Evolutionary conservation across 2,329 filamentous ascomycete species (phyloP).

Genomic region (Ceratocystiopsis sp.): DNA sequence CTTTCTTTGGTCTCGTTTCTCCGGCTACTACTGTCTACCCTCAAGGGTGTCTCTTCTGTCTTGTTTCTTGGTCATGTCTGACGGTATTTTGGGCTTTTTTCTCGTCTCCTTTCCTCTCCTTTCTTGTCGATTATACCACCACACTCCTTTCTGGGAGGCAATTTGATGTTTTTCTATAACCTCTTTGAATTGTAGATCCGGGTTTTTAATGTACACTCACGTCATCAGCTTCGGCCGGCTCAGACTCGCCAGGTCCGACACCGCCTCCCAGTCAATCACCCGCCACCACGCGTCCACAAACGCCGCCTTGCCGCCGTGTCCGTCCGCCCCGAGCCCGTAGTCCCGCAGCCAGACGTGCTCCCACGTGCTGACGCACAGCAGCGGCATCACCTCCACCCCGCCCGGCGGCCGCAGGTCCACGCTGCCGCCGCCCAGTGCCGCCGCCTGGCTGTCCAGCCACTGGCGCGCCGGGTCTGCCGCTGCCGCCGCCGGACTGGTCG

Average conservation of each 20-base stretch:
- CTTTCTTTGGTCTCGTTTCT: background rate
- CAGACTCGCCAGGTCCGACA: constrained; percentile 29
- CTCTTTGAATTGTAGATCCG: too few species aligned
- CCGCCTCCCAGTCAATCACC: constrained; percentile 66
- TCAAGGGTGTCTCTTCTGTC: background rate
- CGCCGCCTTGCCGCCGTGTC: constrained; percentile 53
- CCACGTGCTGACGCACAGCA: constrained; percentile 92
- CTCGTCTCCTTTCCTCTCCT: constrained; percentile 2
- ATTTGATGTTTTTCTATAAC: background rate
- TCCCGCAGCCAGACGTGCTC: constrained; percentile 83
- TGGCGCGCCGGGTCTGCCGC: constrained; percentile 13
- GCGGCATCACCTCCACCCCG: constrained; percentile 51
- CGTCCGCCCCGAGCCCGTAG: constrained; percentile 42
- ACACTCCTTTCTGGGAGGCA: background rate
- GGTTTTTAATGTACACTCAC: background rate
- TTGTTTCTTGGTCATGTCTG: background rate
- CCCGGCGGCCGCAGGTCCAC: constrained; percentile 37
- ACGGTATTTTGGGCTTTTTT: constrained; percentile 4
- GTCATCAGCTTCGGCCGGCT: constrained; percentile 9
- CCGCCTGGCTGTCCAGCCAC: constrained; percentile 23
- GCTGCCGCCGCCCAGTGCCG: constrained; percentile 12
- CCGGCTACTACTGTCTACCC: too few species aligned
- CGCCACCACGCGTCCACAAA: constrained; percentile 80
- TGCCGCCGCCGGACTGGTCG: background rate
- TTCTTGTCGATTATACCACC: constrained; percentile 11